These are phyloP conservation scores for Phialocephala subalpina DNA, from an alignment of 2,329 filamentous ascomycete species.

Conservation along the genomic window DNA sequence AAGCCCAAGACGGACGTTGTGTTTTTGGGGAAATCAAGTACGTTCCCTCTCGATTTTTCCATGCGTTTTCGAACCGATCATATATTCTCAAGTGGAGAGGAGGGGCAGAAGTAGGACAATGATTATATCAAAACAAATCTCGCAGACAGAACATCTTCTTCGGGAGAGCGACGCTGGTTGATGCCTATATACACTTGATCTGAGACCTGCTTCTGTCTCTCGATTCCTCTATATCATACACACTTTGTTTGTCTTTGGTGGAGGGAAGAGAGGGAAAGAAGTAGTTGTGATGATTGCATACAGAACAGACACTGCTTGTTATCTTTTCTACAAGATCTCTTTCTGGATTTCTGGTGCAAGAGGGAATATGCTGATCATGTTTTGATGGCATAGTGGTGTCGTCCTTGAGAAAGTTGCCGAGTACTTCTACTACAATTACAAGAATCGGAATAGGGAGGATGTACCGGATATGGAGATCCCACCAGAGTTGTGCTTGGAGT, in stretches of 20 bases:
- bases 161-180: conserved; percentile 43
- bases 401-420: conserved; percentile 84
- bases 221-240: not conserved
- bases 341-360: not conserved
- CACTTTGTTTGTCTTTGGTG: not conserved
- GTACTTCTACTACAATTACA: conserved; percentile 85
- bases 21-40: conserved; percentile 79
- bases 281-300: not conserved
- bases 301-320: not conserved
- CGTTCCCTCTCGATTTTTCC: conserved; percentile 40
- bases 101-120: conserved; percentile 33
- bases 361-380: not conserved
- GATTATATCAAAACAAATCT: conserved; percentile 42
- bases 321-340: not conserved
- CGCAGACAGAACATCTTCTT: conserved; percentile 44
- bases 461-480: conserved; percentile 85
- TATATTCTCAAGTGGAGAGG: not conserved
- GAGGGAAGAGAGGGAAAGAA: not conserved
- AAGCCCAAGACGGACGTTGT: conserved; percentile 70
- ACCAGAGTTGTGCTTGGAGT: conserved; percentile 78
- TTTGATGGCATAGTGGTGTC: conserved; percentile 62
- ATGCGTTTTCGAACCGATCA: not conserved
- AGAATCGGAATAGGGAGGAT: conserved; percentile 72
- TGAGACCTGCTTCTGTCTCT: conserved; percentile 51
- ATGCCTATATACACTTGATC: conserved; percentile 68